A percentile compares a stretch with the other conserved stretches of the same genome.
phyloP scores from a whole-genome alignment of 2,329 filamentous ascomycete species.

The Bertia moriformis region DNA sequence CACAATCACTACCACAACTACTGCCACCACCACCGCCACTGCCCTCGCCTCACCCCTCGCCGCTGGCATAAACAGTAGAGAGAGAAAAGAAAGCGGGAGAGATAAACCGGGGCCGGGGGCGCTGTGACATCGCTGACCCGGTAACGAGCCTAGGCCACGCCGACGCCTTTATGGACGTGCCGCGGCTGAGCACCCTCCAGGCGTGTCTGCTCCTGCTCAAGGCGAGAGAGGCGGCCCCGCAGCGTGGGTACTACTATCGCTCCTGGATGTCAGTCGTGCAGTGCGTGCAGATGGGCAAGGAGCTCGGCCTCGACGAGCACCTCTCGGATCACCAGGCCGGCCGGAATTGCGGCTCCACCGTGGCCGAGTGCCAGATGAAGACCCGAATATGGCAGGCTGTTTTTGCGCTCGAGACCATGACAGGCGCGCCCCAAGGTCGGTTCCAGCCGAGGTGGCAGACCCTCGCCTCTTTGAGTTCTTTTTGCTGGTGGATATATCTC shows the following conservation, averaged over 20 bases:
- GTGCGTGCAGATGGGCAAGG: conserved; percentile 83
- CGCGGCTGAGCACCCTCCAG: conserved; percentile 80
- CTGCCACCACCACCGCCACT: too few relatives aligned
- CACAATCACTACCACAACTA: too few relatives aligned
- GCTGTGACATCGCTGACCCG: background rate
- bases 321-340: conserved; percentile 63
- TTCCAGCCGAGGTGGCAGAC: conserved; percentile 12
- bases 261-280: conserved; percentile 95
- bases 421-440: conserved; percentile 90
- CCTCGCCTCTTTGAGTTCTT: background rate
- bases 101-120: too few relatives aligned
- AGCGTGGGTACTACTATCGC: conserved; percentile 87
- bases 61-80: too few relatives aligned
- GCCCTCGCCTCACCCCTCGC: too few relatives aligned
- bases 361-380: conserved; percentile 66
- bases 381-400: conserved; percentile 82
- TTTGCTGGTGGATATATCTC: background rate
- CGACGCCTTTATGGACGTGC: conserved; percentile 84
- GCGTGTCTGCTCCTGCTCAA: conserved; percentile 78
- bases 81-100: too few relatives aligned
- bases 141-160: conserved; percentile 52
- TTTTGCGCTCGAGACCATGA: conserved; percentile 77
- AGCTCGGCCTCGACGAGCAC: conserved; percentile 80
- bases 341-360: conserved; percentile 49
- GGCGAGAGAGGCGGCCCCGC: conserved; percentile 79